Base-by-base conservation (phyloP, 306 rosid genomes). In the Vigna nakashimae region DNA sequence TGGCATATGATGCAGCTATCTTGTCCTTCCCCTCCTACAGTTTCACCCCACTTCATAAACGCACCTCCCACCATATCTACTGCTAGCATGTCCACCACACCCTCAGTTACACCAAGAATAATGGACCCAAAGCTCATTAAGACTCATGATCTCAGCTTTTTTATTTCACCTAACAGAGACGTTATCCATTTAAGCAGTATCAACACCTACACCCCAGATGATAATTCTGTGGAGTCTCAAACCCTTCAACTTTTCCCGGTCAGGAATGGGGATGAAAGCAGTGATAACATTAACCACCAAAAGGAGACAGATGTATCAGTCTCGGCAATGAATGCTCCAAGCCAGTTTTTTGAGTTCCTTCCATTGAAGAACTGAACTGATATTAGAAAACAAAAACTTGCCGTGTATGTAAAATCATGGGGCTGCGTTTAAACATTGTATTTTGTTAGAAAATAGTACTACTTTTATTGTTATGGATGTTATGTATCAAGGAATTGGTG, bases 211-310 rank as follows among this genome's bases (percentile, higher is more conserved):
- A 42, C 46, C 46, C 46, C 46, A 7, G 75, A 58, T 30, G 70
- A 73, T 66, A 68, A 63, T 64, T 26, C 59, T 67, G 85, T 84
- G 70, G 87, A 89, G 20, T 90, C 93, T 58, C 91, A 87, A 88
- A 94, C 98, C 75, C 97, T 94, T 53, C 87, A 90, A 78, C 97
- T 94, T 57, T 94, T 94, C 76, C 98, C 98, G 0, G 82, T 89
- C 5, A 75, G 91, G 78, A 90, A 91, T 12, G 85, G 59, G 1
- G 76, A 53, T n/a, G 78, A 79, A 18, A 56, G 67, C 59, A 79
- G 73, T 64, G 66, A 72, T 26, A 58, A 17, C 68, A 81, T 55
- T 50, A 38, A 82, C 76, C 80, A 87, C 8, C 85, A 87, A 10
- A 85, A 87, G 57, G 84, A 88, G 84, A 46, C 82, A 32, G 87